Percentiles rank a stretch among this genome's conserved stretches.
Conservation (phyloP, 2,329 filamentous ascomycete genomes). For the Pestalotiopsis sp. region DNA sequence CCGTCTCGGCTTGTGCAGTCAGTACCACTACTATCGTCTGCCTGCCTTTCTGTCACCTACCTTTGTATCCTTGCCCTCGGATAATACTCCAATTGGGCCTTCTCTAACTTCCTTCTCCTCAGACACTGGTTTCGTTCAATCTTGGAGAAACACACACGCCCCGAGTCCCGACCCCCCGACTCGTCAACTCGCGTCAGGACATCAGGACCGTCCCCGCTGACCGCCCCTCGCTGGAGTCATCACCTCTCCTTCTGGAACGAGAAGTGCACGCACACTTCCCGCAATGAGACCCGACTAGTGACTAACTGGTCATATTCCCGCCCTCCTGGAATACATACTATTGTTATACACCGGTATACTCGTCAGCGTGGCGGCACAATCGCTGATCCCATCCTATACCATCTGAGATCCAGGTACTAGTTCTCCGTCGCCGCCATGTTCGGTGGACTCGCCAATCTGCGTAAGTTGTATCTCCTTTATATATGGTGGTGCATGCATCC, state of each 20-base stretch:
- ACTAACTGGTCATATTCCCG: not conserved
- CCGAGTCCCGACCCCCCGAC: not conserved
- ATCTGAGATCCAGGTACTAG: not conserved
- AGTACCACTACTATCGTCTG: no score
- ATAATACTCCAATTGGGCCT: not conserved
- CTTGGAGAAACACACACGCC: not conserved
- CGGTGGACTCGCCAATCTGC: conserved; percentile 25
- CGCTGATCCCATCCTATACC: not conserved
- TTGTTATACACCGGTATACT: not conserved
- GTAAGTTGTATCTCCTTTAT: conserved; percentile 25
- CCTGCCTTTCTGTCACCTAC: not conserved
- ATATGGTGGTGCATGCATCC: conserved; percentile 1
- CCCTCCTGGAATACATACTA: not conserved
- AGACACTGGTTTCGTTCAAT: not conserved
- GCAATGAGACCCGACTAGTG: not conserved
- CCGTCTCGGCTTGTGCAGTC: no score
- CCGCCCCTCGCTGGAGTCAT: not conserved
- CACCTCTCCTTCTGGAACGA: not conserved
- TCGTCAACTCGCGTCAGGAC: not conserved
- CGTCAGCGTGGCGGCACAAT: not conserved
- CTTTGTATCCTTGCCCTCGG: not conserved
- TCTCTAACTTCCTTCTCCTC: not conserved
- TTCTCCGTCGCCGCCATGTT: conserved; percentile 24
- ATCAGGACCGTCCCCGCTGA: not conserved
- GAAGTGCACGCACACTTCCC: not conserved